These are phyloP conservation scores for Closterium sp. DNA, from an alignment of 139 green algal genomes.

Conservation along the genomic window DNA sequence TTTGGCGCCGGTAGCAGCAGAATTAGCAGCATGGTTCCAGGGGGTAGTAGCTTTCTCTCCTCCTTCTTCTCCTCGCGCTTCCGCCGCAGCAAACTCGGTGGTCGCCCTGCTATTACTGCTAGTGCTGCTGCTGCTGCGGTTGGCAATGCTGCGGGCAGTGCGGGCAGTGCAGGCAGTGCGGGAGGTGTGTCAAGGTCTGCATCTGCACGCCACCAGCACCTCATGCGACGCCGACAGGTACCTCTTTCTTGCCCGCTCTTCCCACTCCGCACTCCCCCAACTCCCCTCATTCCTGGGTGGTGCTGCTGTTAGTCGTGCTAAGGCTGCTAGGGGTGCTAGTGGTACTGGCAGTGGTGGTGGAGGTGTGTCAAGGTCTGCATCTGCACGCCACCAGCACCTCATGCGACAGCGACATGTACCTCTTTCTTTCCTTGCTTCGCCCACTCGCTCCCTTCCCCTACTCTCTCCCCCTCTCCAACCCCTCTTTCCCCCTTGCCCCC, in stretches of 20 bases:
- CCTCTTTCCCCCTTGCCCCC: not conserved
- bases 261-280: no score
- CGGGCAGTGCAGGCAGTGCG: no score
- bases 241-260: not conserved
- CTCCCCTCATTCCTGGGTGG: no score
- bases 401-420: not conserved
- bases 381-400: not conserved
- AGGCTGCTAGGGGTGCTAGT: no score
- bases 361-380: not conserved
- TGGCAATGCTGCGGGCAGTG: no score
- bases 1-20: not conserved
- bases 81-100: not conserved
- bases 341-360: not conserved
- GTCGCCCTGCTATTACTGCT: no score
- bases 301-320: no score
- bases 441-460: not conserved
- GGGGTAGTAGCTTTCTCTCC: not conserved
- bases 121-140: no score
- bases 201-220: not conserved
- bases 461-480: not conserved
- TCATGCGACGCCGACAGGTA: not conserved
- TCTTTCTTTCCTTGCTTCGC: not conserved
- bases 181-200: not conserved
- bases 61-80: not conserved
- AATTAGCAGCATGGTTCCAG: not conserved